These are phyloP conservation scores for Mycena belliarum DNA, from an alignment of 768 basidiomycete species.

Conservation along the genomic window DNA sequence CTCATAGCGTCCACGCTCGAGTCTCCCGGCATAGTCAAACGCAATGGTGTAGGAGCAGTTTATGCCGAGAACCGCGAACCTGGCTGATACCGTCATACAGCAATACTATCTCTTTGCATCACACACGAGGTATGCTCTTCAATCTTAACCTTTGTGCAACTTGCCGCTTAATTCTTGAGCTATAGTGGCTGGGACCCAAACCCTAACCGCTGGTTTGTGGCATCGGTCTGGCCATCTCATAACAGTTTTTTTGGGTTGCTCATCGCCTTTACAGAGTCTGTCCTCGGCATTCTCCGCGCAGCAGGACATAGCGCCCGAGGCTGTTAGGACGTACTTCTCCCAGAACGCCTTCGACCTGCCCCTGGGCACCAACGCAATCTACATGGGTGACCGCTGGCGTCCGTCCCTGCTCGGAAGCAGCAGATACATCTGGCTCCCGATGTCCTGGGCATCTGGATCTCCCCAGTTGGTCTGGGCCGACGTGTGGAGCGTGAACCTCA, in stretches of 20 bases:
- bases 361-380: constrained; percentile 49
- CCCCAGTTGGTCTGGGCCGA: constrained; percentile 57
- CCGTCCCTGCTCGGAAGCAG: constrained; percentile 54
- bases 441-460: constrained; percentile 54
- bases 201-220: constrained; percentile 59
- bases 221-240: constrained; percentile 35
- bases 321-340: constrained; percentile 58
- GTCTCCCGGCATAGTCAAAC: constrained; percentile 62
- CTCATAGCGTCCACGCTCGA: constrained; percentile 57
- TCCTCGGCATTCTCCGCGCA: constrained; percentile 58
- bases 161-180: no score
- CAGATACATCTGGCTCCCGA: constrained; percentile 62
- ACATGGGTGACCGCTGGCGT: constrained; percentile 69
- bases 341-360: constrained; percentile 60
- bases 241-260: no score
- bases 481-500: constrained; percentile 55
- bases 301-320: constrained; percentile 53
- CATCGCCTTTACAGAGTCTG: constrained; percentile 2
- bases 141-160: neutral
- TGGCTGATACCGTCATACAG: neutral
- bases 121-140: constrained; percentile 38
- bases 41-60: constrained; percentile 42
- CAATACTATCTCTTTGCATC: constrained; percentile 59
- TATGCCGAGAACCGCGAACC: neutral
- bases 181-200: constrained; percentile 55